Evolutionary conservation across 345 rosid genomes (phyloP), one percentile per base, ranked within the genome.

Genomic region (Hibiscus syriacus): DNA sequence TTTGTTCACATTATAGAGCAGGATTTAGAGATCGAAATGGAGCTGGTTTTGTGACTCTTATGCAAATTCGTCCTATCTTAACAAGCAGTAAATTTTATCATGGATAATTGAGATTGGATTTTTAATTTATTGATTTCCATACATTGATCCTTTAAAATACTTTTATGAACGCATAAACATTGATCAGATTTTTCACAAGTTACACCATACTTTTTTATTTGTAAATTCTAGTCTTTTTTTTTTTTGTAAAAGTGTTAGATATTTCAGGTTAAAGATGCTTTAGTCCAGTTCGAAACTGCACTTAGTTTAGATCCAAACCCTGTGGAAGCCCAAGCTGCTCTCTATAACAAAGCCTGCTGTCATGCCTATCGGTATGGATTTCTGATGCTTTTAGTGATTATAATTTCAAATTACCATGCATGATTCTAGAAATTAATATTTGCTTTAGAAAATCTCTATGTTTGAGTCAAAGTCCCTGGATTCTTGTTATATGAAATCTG

Each of bases 331-430:
- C 99, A 91, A 79, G 97, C 99, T 77, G 95, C 97, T 41, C 84
- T 85, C 52, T 91, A 91, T 75, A 89, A 91, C 82, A 94, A 94
- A 84, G 50, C 97, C 38, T 89, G 96, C 72, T 91, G 97, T 78
- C 95, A 86, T 82, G 92, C 92, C 67, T 91, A 83, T 80, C 70
- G 80, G 96, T 87, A 81, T 50, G 75, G 41, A 71, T 57, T 69
- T 58, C 50, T 32, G 11, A n/a, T 56, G 29, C 4, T 6, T 61
- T 54, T 50, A n/a, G 23, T 25, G 34, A 56, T 26, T 64, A 50
- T 57, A 29, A 53, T 45, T 36, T 14, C 57, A 41, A 30, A 55
- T 67, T 0, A 34, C 32, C 14, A 30, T 52, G 45, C 27, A 8
- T 39, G 38, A 10, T 11, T 62, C 12, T 38, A 17, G 13, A 12